These are phyloP conservation scores for Phytopythium aichiense DNA, from an alignment of 352 stramenopile species.

Conservation along the genomic window DNA sequence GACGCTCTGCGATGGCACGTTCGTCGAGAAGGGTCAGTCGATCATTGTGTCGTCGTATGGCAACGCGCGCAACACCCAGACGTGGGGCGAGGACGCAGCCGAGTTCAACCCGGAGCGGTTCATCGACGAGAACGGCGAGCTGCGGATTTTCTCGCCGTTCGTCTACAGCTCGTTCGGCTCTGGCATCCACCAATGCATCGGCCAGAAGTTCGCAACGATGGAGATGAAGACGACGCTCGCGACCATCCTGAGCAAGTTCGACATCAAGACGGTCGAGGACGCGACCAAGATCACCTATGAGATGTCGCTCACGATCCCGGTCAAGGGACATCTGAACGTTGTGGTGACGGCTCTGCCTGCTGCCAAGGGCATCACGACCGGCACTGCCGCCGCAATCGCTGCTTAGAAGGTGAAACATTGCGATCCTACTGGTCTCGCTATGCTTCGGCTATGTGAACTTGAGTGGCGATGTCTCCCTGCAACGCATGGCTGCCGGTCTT, in stretches of 20 bases:
- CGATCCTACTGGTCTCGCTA: too few species aligned
- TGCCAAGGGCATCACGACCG: too few species aligned
- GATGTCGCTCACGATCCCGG: conserved; percentile 33
- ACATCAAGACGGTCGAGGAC: conserved; percentile 41
- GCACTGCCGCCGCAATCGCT: too few species aligned
- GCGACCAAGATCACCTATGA: conserved; percentile 42
- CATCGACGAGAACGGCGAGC: conserved; percentile 42
- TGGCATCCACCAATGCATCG: conserved; percentile 51
- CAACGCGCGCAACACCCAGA: conserved; percentile 25
- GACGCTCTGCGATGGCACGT: conserved; percentile 40
- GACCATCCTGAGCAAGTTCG: conserved; percentile 40
- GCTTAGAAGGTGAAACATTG: too few species aligned
- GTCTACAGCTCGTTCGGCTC: conserved; percentile 36
- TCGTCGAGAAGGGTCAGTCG: conserved; percentile 24
- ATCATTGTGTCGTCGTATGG: conserved; percentile 23
- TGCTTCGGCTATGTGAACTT: too few species aligned
- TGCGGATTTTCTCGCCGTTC: conserved; percentile 19
- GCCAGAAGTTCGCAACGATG: conserved; percentile 42
- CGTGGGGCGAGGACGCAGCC: conserved; percentile 45
- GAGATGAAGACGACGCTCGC: conserved; percentile 59
- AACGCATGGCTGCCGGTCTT: too few species aligned
- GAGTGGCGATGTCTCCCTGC: too few species aligned
- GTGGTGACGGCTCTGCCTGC: too few species aligned
- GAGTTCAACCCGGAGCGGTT: conserved; percentile 64
- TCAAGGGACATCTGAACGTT: too few species aligned